Evolutionary conservation across 805 yeast species (phyloP), one percentile per base, ranked within the genome.

Genomic region (Kluyveromyces dobzhanskii): DNA sequence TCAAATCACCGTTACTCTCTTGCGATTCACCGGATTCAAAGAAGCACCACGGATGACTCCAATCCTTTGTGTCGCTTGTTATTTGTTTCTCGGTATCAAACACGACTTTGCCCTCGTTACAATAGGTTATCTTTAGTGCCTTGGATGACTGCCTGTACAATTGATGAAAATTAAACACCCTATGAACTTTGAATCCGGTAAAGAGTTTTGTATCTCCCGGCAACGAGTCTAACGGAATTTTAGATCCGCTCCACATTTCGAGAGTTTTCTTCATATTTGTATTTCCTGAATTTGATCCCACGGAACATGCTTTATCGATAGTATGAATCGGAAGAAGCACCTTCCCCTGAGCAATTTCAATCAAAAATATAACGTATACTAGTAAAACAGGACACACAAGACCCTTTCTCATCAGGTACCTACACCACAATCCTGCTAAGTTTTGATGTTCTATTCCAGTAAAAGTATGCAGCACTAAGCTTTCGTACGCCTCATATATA

Each of bases 151-250:
- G 65, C 29, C 68, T 58, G 38, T 56, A 33, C 17, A 61, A 38
- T 23, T 62, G 54, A 33, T 67, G 70, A 17, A 69, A 51, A 17
- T 67, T 62, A 42, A 69, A 71, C 16, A 71, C 67, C 37, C 79
- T 62, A 36, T 70, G 69, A 2, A 78, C 57, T 40, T 71, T 71
- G 47, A 76, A 73, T 0, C 86, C 86, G 0, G 78, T 65, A 46
- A 69, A 79, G 1, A 71, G 67, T 10, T 59, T 37, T 26, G 45
- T 40, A 23, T 56, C 47, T 1, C 41, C 39, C 9, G 53, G 51
- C n/a, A 43, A 19, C 12, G 66, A 59, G 40, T 65, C 2, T 51
- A 47, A 39, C 49, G 61, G 42, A 55, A 62, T 35, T 50, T 59
- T 38, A 42, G 40, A 18, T 11, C 50, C 51, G 6, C 43, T 45